These are phyloP conservation scores for Boletellus sp. DNA, from an alignment of 1,284 basidiomycete species.

Conservation along the genomic window DNA sequence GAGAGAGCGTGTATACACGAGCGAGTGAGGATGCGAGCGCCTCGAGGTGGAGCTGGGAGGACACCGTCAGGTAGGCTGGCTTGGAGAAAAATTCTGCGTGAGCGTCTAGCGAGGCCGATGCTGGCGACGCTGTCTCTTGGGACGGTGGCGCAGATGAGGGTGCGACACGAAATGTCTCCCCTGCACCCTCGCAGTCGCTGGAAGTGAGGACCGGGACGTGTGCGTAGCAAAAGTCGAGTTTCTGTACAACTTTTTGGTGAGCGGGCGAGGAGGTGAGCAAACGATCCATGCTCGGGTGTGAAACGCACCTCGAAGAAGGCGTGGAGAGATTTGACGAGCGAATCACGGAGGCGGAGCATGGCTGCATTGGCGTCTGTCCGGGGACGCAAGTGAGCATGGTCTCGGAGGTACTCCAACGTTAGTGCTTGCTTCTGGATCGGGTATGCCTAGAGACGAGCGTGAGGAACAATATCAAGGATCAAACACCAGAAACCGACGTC, in stretches of 20 bases:
- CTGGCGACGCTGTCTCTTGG: conserved; percentile 1
- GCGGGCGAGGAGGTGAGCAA: conserved; percentile 1
- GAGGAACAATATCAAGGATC: conserved; percentile 4
- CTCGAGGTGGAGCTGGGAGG: conserved; percentile 94
- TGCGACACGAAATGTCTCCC: conserved; percentile 83
- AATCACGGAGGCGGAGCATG: conserved; percentile 72
- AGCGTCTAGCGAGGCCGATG: conserved; percentile 11
- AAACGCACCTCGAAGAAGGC: conserved; percentile 67
- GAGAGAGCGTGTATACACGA: conserved; percentile 87
- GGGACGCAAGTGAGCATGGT: conserved; percentile 81
- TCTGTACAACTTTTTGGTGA: conserved; percentile 37
- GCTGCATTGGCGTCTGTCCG: conserved; percentile 69
- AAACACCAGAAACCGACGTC: conserved; percentile 46
- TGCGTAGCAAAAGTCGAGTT: conserved; percentile 73
- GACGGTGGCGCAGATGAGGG: conserved; percentile 24
- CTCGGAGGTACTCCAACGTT: conserved; percentile 72
- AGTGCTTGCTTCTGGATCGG: conserved; percentile 86
- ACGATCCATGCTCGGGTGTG: neutral
- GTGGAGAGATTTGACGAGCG: conserved; percentile 49
- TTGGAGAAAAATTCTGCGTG: conserved; percentile 60
- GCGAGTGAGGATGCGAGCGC: conserved; percentile 76
- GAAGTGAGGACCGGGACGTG: conserved; percentile 88
- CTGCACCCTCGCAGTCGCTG: conserved; percentile 96
- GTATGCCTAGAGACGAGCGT: conserved; percentile 51
- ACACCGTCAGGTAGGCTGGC: conserved; percentile 89